Conservation (phyloP, 257 asterid genomes). For the Gentiana dahurica region DNA sequence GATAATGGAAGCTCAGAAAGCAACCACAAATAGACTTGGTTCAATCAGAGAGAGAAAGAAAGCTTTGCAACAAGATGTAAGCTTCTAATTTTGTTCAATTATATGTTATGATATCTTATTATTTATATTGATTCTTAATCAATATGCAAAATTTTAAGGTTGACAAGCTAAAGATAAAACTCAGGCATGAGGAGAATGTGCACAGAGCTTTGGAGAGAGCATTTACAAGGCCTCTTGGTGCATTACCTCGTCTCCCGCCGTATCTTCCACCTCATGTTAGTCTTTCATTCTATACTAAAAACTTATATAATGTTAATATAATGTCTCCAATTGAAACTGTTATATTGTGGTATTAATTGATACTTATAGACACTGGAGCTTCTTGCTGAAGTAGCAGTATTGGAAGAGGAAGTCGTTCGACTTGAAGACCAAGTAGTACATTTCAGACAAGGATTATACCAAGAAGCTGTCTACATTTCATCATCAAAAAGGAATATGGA, state of each 20-base stretch:
- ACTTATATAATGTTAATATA: background rate
- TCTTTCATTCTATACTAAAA: conserved; percentile 6
- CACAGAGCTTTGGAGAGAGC: conserved; percentile 95
- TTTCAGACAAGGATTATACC: conserved; percentile 82
- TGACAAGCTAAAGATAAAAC: conserved; percentile 79
- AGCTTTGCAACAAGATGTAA: conserved; percentile 79
- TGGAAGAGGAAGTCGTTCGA: conserved; percentile 96
- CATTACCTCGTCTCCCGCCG: conserved; percentile 93
- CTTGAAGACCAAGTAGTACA: conserved; percentile 81
- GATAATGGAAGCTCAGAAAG: conserved; percentile 40
- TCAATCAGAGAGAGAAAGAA: conserved; percentile 55
- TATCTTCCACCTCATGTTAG: conserved; percentile 79
- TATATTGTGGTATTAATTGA: conserved; percentile 5
- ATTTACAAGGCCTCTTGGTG: conserved; percentile 79
- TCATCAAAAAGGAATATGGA: conserved; percentile 52
- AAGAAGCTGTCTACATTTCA: conserved; percentile 75
- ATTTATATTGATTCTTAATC: conserved; percentile 1
- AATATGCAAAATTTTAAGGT: conserved; percentile 32
- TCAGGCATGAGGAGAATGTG: conserved; percentile 83
- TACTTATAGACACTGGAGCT: conserved; percentile 73
- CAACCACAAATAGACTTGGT: conserved; percentile 29
- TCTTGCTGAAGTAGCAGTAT: conserved; percentile 91
- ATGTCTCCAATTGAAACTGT: conserved; percentile 1
- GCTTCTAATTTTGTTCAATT: conserved; percentile 1
- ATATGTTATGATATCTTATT: background rate